Evolutionary conservation across 345 rosid species (phyloP).

Genomic region (Clausena lansium): DNA sequence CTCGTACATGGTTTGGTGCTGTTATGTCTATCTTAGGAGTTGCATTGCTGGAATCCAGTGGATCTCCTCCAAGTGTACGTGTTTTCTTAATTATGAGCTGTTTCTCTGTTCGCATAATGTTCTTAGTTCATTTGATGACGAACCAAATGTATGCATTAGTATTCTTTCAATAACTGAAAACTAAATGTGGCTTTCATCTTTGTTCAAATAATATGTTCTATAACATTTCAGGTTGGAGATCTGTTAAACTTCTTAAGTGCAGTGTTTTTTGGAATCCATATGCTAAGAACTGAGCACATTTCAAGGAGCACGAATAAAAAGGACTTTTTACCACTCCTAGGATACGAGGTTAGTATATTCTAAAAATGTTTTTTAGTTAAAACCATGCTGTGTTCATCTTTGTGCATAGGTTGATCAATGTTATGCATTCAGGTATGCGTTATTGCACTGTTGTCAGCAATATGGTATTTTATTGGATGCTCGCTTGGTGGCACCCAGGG

Average conservation of each 20-base stretch:
- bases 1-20: conserved; percentile 63
- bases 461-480: conserved; percentile 51
- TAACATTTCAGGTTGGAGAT: conserved; percentile 51
- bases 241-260: conserved; percentile 62
- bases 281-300: conserved; percentile 59
- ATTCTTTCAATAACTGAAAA: not conserved
- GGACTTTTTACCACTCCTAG: conserved; percentile 50
- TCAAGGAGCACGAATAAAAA: conserved; percentile 47
- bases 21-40: conserved; percentile 55
- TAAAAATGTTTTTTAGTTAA: not conserved
- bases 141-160: not conserved
- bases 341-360: conserved; percentile 44
- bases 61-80: conserved; percentile 56
- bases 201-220: not conserved
- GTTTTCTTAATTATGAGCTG: not conserved
- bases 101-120: not conserved
- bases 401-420: conserved; percentile 11
- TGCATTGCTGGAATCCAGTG: conserved; percentile 61
- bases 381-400: not conserved
- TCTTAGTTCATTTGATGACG: not conserved
- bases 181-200: not conserved
- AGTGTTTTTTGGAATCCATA: conserved; percentile 62
- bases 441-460: conserved; percentile 41
- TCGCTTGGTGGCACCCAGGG: conserved; percentile 28
- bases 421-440: conserved; percentile 38